Base-by-base conservation (phyloP, 2,329 filamentous ascomycete species). In the Aphanoascus verrucosus region DNA sequence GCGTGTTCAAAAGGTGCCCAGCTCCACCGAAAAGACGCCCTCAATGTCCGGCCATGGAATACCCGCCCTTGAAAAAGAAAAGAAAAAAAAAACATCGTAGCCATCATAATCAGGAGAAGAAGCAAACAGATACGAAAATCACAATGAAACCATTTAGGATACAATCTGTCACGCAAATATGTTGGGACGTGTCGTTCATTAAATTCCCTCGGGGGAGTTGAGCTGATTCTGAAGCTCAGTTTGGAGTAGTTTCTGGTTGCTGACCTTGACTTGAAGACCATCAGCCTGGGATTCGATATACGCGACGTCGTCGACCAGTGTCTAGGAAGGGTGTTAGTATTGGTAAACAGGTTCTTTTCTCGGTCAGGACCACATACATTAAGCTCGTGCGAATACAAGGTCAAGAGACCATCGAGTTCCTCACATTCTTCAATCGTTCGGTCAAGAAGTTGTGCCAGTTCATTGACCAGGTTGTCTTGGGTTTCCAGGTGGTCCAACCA, bases 241-340 rank as follows among this genome's bases (percentile, higher is more conserved):
- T 67, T 91, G 88, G 45, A 98, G 78, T 28, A 95, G 78, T 67
- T 95, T 95, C 67, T 98, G 93, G 63, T 98, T 98, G 40, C 93
- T 88, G 17, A 91, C 91, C 69, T 97, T 93, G 5, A 98, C 91
- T 64, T 98, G 93, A 45, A 98, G 74, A 74, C 93, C 93, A 71
- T 98, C 91, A 5, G 88, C 90, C 69, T 98, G 93, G 1, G 93
- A 89, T 72, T 98, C 93, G 59, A 98, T 97, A 66, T 94, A 97
- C 2, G 89, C 84, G 61, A 98, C 94, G 63, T 98, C 93, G 48
- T 97, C 91, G 54, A 90, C 89, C 31, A 98, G 77, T 47, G 90
- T 97, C 85, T 94, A 64, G 14, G 15, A 7, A 42, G 23, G 56
- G 35, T 51, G 52, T 67, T 57, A 69, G 66, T 59, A 57, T 35